phyloP scores from a whole-genome alignment of 2,329 filamentous ascomycete genomes.

The Epichloe glyceriae region DNA sequence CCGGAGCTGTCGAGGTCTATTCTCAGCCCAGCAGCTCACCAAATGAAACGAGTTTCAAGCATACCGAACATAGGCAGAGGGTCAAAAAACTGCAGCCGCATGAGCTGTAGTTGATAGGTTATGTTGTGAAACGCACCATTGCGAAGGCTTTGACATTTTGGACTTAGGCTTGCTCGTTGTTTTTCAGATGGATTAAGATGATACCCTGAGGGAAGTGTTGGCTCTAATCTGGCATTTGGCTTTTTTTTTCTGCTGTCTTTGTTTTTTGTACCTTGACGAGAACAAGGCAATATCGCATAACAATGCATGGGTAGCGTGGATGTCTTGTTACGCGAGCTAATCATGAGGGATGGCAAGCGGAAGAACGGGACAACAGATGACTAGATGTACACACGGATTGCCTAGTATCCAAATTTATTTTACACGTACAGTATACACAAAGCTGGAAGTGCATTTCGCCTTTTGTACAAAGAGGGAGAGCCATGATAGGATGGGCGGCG shows the following conservation, averaged over 20 bases:
- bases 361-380: background rate
- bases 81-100: conserved; percentile 23
- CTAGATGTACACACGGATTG: background rate
- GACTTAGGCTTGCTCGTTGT: background rate
- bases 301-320: conserved; percentile 3
- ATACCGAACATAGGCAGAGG: conserved; percentile 19
- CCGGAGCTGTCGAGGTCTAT: conserved; percentile 30
- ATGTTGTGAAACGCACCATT: background rate
- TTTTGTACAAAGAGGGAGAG: background rate
- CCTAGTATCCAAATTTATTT: background rate
- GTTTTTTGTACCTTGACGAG: background rate
- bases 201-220: conserved; percentile 23
- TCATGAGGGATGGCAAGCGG: background rate
- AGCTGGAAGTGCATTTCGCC: background rate
- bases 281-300: background rate
- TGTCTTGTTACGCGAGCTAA: background rate
- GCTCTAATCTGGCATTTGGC: conserved; percentile 8
- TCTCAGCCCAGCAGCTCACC: conserved; percentile 19
- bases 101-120: conserved; percentile 11
- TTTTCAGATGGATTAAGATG: conserved; percentile 18
- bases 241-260: background rate
- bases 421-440: conserved; percentile 2
- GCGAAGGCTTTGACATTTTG: background rate
- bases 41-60: conserved; percentile 20
- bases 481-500: background rate